phyloP scores from a whole-genome alignment of 176 grass and related monocot genomes.

The Ananas comosus region DNA sequence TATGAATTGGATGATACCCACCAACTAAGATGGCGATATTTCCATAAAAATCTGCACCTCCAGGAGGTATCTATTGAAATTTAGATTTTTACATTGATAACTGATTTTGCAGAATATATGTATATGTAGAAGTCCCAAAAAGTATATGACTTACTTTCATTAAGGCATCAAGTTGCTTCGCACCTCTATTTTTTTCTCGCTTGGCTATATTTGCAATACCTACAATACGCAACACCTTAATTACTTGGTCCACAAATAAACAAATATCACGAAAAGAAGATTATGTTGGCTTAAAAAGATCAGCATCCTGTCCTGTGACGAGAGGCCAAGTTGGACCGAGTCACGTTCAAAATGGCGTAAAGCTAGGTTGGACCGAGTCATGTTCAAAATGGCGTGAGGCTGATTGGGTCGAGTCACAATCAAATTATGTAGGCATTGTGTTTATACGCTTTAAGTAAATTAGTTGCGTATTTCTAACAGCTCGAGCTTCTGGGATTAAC shows the following conservation, averaged over 20 bases:
- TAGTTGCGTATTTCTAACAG: not conserved
- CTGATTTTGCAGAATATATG: no score
- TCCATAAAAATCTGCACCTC: no score
- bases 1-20: no score
- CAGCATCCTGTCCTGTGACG: not conserved
- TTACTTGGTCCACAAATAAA: not conserved
- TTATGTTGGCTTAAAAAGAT: not conserved
- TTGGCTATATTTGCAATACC: conserved; percentile 94
- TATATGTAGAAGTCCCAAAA: not conserved
- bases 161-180: conserved; percentile 92
- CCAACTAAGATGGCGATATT: no score
- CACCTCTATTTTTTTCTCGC: conserved; percentile 85
- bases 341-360: no score
- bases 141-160: conserved; percentile 65
- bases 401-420: not conserved
- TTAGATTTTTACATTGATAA: no score
- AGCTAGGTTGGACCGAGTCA: no score
- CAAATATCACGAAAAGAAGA: not conserved
- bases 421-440: not conserved
- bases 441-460: no score
- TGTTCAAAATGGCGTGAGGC: no score
- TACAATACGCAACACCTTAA: conserved; percentile 12
- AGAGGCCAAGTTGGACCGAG: no score
- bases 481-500: no score
- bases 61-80: no score